Base-by-base conservation (phyloP, 176 grass and related monocot species). In the Cenchrus purpureus region DNA sequence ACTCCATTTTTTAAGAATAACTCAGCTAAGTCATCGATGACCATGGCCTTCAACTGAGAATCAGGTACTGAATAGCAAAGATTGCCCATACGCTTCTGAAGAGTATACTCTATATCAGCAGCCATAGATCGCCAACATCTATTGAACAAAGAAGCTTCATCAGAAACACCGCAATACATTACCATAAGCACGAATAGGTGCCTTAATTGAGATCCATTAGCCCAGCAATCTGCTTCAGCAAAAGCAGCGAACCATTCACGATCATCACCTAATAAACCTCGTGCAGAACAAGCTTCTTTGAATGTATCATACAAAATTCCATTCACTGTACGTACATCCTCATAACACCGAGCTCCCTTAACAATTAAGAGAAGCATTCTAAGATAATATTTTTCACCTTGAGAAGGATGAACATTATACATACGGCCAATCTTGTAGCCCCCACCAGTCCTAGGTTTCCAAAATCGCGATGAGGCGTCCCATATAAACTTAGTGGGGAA, bases 381-480 rank as follows among this genome's bases (percentile, higher is more conserved):
- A 8, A 85, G 13, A 15, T 57, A 85, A 54, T 78, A 78, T 5
- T 19, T 16, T 11, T 86, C 84, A 10, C 84, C 64, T 0, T 2
- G 45, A 4, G 84, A 55, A 28, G 58, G 84, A 72, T 86, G 84
- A 0, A 71, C 62, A 16, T 71, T 80, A 28, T 31, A 43, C 6
- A 86, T 29, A 0, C 59, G 16, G 1, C 46, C 83, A 15, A 86
- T 66, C 7, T 40, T 46, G 4, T 46, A 7, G 45, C 45, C 8
- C 8, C 12, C 52, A 54, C 0, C 4, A 15, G 2, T 3, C 2
- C 52, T 14, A 54, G 12, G 12, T 12, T 54, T 14, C 52, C 52
- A 54, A 14, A 4, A 14, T 4, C 12, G 12, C 4, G 52, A 14
- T 0, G 52, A 14, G 2, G 1, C 13, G 15, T 15, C 52, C 57